These are phyloP conservation scores for Chlorella vulgaris DNA, from an alignment of 139 green algal species.

Conservation along the genomic window DNA sequence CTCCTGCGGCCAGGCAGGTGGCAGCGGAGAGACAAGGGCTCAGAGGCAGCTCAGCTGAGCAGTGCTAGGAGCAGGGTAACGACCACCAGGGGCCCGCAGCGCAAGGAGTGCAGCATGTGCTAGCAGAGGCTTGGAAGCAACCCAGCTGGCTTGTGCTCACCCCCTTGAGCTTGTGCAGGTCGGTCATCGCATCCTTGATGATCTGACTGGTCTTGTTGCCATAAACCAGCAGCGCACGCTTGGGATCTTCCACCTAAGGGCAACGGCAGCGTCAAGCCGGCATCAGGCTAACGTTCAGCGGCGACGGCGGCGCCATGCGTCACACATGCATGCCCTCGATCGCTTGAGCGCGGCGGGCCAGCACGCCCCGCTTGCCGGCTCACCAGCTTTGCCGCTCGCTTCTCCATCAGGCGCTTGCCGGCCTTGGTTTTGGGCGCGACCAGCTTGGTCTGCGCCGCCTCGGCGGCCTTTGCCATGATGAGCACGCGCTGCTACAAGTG, in stretches of 20 bases:
- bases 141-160: too few relatives aligned
- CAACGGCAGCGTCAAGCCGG: too few relatives aligned
- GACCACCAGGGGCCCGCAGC: not conserved
- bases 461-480: not conserved
- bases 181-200: constrained; percentile 70
- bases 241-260: constrained; percentile 79
- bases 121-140: too few relatives aligned
- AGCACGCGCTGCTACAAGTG: not conserved
- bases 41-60: too few relatives aligned
- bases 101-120: not conserved
- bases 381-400: constrained; percentile 80
- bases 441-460: constrained; percentile 45
- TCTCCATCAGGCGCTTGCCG: constrained; percentile 70
- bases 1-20: too few relatives aligned
- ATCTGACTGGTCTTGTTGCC: constrained; percentile 76
- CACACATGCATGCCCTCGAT: not conserved
- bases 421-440: constrained; percentile 75
- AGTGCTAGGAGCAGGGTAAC: not conserved
- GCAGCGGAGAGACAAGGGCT: too few relatives aligned
- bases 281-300: too few relatives aligned
- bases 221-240: constrained; percentile 71
- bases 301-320: too few relatives aligned
- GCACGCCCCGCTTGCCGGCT: not conserved
- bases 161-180: constrained; percentile 83
- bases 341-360: not conserved